phyloP scores from a whole-genome alignment of 306 rosid genomes.

The Casuarina glauca region DNA sequence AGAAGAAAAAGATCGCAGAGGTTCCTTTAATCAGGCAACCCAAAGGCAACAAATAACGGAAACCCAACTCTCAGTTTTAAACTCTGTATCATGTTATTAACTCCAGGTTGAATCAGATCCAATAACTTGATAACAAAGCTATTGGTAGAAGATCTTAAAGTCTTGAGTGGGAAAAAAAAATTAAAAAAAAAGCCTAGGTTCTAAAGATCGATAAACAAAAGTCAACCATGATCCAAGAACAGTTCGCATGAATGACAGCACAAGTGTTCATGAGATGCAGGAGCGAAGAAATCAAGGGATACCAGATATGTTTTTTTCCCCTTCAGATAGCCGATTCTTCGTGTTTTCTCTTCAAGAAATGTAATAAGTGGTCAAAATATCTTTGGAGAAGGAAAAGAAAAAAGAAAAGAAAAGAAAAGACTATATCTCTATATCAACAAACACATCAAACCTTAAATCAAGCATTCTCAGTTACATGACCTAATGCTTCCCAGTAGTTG shows the following conservation, averaged over 20 bases:
- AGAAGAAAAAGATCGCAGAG: background rate
- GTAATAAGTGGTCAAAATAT: background rate
- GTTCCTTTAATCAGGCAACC: background rate
- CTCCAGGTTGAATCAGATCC: background rate
- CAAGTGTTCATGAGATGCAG: background rate
- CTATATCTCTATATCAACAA: background rate
- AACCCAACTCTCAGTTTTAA: background rate
- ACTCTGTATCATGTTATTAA: background rate
- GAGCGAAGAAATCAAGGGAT: too few relatives aligned
- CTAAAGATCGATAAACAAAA: too few relatives aligned
- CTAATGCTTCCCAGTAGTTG: conserved; percentile 47
- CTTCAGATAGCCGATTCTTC: too few relatives aligned
- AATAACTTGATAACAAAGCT: too few relatives aligned
- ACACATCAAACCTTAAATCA: conserved; percentile 8
- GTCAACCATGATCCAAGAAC: background rate
- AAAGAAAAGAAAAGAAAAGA: background rate
- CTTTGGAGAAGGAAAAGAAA: background rate
- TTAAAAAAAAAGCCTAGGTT: too few relatives aligned
- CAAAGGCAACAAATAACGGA: background rate
- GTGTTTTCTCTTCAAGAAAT: too few relatives aligned
- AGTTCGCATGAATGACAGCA: background rate
- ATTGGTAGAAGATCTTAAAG: too few relatives aligned
- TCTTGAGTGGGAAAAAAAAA: too few relatives aligned
- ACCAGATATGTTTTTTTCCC: too few relatives aligned
- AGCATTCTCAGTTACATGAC: conserved; percentile 42